Conservation (phyloP, 2,329 filamentous ascomycete species). For the Drechslera avenae region DNA sequence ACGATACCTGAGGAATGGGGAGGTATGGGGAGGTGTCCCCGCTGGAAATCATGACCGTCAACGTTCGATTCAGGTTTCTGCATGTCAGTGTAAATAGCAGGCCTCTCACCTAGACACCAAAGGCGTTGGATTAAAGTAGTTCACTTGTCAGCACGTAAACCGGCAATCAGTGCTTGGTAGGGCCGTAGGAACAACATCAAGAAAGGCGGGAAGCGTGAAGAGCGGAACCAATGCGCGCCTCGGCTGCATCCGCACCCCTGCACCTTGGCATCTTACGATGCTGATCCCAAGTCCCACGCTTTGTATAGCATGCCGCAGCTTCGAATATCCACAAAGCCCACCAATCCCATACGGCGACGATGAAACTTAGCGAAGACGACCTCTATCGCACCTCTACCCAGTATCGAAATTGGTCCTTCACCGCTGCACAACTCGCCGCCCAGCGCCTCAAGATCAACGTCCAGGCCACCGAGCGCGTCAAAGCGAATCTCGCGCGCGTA, state of each 20-base stretch:
- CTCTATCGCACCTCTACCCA: slow-evolving; percentile 89
- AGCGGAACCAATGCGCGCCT: not conserved
- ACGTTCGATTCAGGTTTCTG: too few relatives aligned
- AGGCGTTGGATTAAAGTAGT: not conserved
- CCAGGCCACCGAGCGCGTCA: slow-evolving; percentile 72
- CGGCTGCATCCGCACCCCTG: not conserved
- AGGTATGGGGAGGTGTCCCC: too few relatives aligned
- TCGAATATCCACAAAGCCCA: not conserved
- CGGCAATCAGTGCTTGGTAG: too few relatives aligned
- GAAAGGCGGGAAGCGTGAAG: too few relatives aligned
- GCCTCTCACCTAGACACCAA: not conserved
- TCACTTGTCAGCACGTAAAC: too few relatives aligned
- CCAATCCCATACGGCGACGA: slow-evolving; percentile 21
- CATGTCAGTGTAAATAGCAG: too few relatives aligned
- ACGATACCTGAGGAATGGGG: slow-evolving; percentile 3
- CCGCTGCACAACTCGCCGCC: slow-evolving; percentile 69
- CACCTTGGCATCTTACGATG: too few relatives aligned
- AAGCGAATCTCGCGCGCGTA: slow-evolving; percentile 60
- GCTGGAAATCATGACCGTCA: not conserved
- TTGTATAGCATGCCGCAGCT: not conserved
- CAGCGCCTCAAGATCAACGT: slow-evolving; percentile 80
- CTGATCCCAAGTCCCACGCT: not conserved
- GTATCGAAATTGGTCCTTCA: slow-evolving; percentile 91
- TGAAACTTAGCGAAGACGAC: slow-evolving; percentile 80
- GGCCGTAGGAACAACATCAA: not conserved